Conservation (phyloP, 2,329 filamentous ascomycete genomes). For the Epichloe sibirici region DNA sequence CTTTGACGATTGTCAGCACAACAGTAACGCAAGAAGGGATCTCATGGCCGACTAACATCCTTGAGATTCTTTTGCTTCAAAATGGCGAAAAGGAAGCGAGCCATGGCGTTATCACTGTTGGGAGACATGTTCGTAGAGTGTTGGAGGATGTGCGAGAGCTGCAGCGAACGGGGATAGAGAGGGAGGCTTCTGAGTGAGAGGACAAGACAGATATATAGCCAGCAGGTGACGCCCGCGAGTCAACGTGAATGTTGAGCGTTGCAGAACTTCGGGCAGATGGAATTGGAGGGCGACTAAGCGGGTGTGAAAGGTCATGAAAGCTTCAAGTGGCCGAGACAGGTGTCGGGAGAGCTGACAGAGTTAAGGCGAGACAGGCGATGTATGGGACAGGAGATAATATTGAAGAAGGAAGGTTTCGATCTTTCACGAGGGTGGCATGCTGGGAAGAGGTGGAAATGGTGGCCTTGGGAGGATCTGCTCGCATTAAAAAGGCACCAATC, state of each 20-base stretch:
- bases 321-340: not conserved
- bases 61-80: slow-evolving; percentile 48
- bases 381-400: not conserved
- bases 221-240: not conserved
- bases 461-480: slow-evolving; percentile 1
- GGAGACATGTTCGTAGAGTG: slow-evolving; percentile 29
- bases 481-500: slow-evolving; percentile 6
- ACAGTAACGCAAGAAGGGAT: not conserved
- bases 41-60: slow-evolving; percentile 33
- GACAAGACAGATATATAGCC: not conserved
- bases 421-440: not conserved
- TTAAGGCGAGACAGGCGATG: not conserved
- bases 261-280: not conserved
- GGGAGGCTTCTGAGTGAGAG: not conserved
- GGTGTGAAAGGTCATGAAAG: not conserved
- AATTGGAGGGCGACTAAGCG: not conserved
- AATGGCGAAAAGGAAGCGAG: slow-evolving; percentile 47
- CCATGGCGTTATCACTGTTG: slow-evolving; percentile 44
- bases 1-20: slow-evolving; percentile 19
- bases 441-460: not conserved
- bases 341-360: not conserved
- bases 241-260: not conserved
- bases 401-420: not conserved
- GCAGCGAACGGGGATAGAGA: not conserved
- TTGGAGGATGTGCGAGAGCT: not conserved